Evolutionary conservation across 2,329 filamentous ascomycete genomes (phyloP).

Genomic region (Aureobasidium mangrovei): DNA sequence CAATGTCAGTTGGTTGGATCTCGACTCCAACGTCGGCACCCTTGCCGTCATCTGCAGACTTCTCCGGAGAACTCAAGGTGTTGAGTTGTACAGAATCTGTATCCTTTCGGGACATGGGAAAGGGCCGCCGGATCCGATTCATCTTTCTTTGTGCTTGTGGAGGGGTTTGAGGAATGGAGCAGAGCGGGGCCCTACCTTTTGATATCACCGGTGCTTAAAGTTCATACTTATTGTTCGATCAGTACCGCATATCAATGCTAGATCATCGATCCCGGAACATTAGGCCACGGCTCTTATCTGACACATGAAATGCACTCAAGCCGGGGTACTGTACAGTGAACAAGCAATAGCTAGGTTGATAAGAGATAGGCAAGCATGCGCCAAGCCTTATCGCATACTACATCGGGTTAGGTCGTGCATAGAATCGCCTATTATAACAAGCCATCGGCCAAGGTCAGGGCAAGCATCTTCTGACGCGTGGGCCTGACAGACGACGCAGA

Average conservation of each 20-base stretch:
- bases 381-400: not conserved
- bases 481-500: no score
- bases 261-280: not conserved
- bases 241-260: not conserved
- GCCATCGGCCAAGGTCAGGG: conserved; percentile 1
- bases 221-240: not conserved
- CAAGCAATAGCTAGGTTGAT: not conserved
- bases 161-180: not conserved
- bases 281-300: not conserved
- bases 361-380: conserved; percentile 6
- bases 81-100: conserved; percentile 23
- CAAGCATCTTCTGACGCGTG: not conserved
- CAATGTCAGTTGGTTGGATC: conserved; percentile 17
- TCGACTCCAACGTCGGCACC: conserved; percentile 12
- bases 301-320: not conserved
- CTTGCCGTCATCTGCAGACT: conserved; percentile 16
- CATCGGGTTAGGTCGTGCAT: not conserved
- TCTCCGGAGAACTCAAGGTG: conserved; percentile 17
- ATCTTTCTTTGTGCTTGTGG: conserved; percentile 14
- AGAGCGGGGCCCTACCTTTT: not conserved
- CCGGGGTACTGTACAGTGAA: no score
- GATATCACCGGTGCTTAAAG: not conserved
- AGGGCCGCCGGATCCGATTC: conserved; percentile 22
- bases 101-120: conserved; percentile 20
- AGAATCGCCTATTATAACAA: not conserved